Evolutionary conservation across 2,329 filamentous ascomycete genomes (phyloP), one percentile per base, ranked within the genome.

Genomic region (Fusarium dlaminii): DNA sequence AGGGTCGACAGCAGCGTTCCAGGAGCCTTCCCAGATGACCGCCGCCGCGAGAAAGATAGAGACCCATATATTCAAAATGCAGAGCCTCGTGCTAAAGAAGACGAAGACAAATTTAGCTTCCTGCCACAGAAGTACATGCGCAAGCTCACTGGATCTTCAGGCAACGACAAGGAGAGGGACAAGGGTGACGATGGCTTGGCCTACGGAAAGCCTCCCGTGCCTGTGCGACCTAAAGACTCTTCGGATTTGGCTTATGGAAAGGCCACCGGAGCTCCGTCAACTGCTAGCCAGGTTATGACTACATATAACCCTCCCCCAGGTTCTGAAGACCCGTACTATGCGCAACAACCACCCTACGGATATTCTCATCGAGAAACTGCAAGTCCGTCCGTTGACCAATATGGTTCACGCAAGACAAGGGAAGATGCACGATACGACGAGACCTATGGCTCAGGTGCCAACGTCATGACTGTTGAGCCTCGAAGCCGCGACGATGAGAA

Each of bases 181-280:
- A 72, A 74, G 75, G 86, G 87, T 68, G 85, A 87, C 36, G 85
- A 87, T 8, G 85, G 87, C 64, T 80, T 90, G 15, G 87, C 87
- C 8, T 90, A 90, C 69, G 88, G 88, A 36, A 79, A 79, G 32
- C 78, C 77, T 20, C 69, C 80, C 5, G 63, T 75, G 37, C 76
- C 79, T 46, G 63, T 64, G 51, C 76, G 75, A n/a, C 75, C 76
- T 8, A 73, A 75, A n/a, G 63, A 63, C 14, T 46, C 69, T 24
- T 66, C 74, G n/a, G 74, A 76, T 37, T 48, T 79, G 56, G 77
- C 77, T 39, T 79, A 79, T 27, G 77, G 77, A 13, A 79, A 78
- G 63, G 69, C 63, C 7, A 46, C 54, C 14, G 75, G 74, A 39
- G 46, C 74, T 32, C 70, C 75, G 32, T 70, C 75, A 11, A 65